phyloP scores from a whole-genome alignment of 2,329 filamentous ascomycete species.

The Hymenoscyphus scutula region DNA sequence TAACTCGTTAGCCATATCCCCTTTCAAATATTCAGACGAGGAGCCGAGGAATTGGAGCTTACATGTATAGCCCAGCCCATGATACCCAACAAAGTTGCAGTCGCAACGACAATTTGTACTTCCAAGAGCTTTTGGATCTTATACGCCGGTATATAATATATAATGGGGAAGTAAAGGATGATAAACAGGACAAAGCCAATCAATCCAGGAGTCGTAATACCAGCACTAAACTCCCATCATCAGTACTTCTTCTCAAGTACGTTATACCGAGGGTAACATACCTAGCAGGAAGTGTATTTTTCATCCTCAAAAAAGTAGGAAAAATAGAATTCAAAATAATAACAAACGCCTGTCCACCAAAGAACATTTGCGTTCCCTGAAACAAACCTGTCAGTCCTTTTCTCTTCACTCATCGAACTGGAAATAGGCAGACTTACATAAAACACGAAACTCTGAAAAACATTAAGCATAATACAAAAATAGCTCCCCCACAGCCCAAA shows the following conservation, averaged over 20 bases:
- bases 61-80: slow-evolving; percentile 18
- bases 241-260: no score
- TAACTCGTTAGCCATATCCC: not conserved
- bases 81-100: slow-evolving; percentile 13
- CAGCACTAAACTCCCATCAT: no score
- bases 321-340: slow-evolving; percentile 22
- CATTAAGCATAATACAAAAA: slow-evolving; percentile 32
- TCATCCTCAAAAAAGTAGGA: slow-evolving; percentile 20
- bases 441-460: slow-evolving; percentile 30
- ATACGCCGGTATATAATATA: slow-evolving; percentile 15
- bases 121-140: slow-evolving; percentile 18
- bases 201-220: slow-evolving; percentile 18
- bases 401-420: not conserved
- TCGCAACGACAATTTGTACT: slow-evolving; percentile 11
- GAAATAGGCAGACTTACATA: not conserved
- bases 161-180: slow-evolving; percentile 17
- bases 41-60: not conserved
- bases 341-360: slow-evolving; percentile 20
- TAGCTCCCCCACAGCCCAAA: slow-evolving; percentile 35
- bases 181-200: slow-evolving; percentile 19
- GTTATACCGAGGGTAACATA: no score
- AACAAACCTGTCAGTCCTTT: not conserved
- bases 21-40: no score
- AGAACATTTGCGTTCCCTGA: slow-evolving; percentile 28
- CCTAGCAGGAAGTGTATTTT: slow-evolving; percentile 23